phyloP scores from a whole-genome alignment of 1,284 basidiomycete genomes.

The Fomitopsis palustris region DNA sequence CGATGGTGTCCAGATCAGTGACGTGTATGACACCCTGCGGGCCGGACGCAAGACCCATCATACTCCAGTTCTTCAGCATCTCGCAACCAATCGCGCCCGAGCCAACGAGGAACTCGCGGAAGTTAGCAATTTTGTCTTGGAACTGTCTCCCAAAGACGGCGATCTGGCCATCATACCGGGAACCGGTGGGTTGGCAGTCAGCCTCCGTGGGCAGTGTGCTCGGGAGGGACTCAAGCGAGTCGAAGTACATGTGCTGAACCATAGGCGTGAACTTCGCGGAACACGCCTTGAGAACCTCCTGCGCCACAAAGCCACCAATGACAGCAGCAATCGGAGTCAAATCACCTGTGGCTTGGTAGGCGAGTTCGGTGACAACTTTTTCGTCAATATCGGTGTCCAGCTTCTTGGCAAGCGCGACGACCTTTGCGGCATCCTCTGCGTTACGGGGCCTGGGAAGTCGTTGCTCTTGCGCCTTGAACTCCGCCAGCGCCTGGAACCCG shows the following conservation, averaged over 20 bases:
- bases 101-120: constrained; percentile 96
- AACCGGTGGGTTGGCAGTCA: constrained; percentile 81
- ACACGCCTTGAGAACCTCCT: constrained; percentile 96
- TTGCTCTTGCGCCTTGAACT: constrained; percentile 69
- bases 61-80: constrained; percentile 99
- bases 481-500: constrained; percentile 92
- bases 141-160: constrained; percentile 93
- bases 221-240: constrained; percentile 95
- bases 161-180: constrained; percentile 93
- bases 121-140: constrained; percentile 90
- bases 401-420: constrained; percentile 80
- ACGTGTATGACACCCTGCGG: constrained; percentile 86
- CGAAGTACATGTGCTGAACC: constrained; percentile 95
- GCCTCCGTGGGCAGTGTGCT: constrained; percentile 71
- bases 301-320: constrained; percentile 96
- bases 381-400: constrained; percentile 77
- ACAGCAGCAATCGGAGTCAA: constrained; percentile 91
- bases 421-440: constrained; percentile 69
- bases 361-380: constrained; percentile 79
- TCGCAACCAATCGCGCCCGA: constrained; percentile 99
- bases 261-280: constrained; percentile 99
- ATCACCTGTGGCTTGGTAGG: constrained; percentile 94
- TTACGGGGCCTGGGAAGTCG: constrained; percentile 86
- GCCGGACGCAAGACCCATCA: constrained; percentile 95
- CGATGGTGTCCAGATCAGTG: constrained; percentile 98